Evolutionary conservation across 2,329 filamentous ascomycete genomes (phyloP).

Genomic region (Fusarium transvaalense): DNA sequence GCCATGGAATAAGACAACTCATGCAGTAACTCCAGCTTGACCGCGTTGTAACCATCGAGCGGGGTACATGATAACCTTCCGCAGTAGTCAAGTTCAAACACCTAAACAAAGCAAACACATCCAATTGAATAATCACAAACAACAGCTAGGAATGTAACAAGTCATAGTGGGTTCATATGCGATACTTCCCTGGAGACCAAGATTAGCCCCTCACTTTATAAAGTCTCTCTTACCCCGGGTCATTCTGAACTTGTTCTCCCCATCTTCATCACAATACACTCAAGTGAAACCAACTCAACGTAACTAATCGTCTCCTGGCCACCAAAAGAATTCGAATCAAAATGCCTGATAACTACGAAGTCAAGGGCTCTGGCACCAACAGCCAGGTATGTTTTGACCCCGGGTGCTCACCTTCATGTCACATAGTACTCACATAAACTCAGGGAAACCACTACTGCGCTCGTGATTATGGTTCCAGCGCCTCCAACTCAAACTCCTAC

Average conservation of each 20-base stretch:
- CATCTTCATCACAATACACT: neutral
- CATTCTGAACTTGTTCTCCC: neutral
- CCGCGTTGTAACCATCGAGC: neutral
- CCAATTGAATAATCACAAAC: constrained; percentile 5
- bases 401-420: neutral
- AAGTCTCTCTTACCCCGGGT: neutral
- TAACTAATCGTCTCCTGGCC: neutral
- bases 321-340: neutral
- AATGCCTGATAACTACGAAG: constrained; percentile 52
- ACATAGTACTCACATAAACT: neutral
- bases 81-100: neutral
- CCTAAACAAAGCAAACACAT: constrained; percentile 5
- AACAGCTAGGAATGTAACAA: neutral
- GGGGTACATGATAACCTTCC: constrained; percentile 2
- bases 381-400: constrained; percentile 61
- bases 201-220: constrained; percentile 1
- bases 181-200: neutral
- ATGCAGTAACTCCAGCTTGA: neutral
- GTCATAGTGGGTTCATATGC: neutral
- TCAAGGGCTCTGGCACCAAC: constrained; percentile 71
- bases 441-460: constrained; percentile 77
- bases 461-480: constrained; percentile 71
- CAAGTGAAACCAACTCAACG: neutral
- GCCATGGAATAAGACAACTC: neutral
- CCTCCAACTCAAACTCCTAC: constrained; percentile 69